Conservation (phyloP, 768 basidiomycete genomes). For the Rhodotorula diobovata region DNA sequence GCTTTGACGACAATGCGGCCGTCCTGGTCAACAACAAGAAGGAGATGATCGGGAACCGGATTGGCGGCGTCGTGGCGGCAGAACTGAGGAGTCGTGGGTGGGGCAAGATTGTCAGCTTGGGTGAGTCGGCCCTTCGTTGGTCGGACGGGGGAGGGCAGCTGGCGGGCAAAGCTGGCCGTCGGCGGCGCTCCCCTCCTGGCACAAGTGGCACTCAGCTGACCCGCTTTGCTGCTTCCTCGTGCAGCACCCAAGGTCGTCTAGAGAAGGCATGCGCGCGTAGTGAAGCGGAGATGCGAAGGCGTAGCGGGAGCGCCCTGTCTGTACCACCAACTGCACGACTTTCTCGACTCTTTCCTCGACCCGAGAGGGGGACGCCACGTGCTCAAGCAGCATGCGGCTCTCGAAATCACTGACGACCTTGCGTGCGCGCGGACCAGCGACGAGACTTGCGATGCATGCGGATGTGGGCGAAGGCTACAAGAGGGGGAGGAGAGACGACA, state of each 20-base stretch:
- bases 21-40: slow-evolving; percentile 91
- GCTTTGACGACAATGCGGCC: slow-evolving; percentile 95
- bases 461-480: too few species aligned
- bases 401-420: too few species aligned
- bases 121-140: not conserved
- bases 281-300: not conserved
- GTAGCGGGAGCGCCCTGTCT: not conserved
- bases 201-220: not conserved
- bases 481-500: too few species aligned
- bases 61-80: slow-evolving; percentile 86
- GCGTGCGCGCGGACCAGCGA: too few species aligned
- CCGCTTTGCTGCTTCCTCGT: not conserved
- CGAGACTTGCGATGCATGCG: too few species aligned
- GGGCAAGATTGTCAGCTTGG: slow-evolving; percentile 87
- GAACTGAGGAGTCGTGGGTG: slow-evolving; percentile 87
- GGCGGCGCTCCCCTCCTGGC: not conserved
- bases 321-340: not conserved
- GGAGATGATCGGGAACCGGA: slow-evolving; percentile 91
- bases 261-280: not conserved
- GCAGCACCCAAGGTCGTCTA: slow-evolving; percentile 34
- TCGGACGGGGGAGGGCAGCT: too few species aligned
- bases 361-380: too few species aligned
- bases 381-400: too few species aligned
- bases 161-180: too few species aligned
- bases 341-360: too few species aligned